phyloP scores from a whole-genome alignment of 176 grass and related monocot genomes.

The Lolium rigidum region DNA sequence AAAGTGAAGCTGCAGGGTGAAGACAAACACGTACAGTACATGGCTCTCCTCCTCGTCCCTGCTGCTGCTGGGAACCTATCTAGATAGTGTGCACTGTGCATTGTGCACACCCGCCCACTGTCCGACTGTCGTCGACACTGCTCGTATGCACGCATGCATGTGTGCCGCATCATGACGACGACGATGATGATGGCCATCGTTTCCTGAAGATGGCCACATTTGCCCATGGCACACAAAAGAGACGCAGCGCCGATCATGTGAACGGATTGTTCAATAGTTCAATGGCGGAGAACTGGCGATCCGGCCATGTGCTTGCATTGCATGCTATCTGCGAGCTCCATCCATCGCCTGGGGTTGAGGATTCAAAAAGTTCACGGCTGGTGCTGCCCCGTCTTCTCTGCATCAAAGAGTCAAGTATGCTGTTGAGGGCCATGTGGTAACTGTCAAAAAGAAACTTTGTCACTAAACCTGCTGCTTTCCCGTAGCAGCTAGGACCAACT shows the following conservation, averaged over 20 bases:
- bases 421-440: no score
- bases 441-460: no score
- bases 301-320: background rate
- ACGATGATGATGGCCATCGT: background rate
- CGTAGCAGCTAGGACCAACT: no score
- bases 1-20: conserved; percentile 5
- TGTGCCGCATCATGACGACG: background rate
- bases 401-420: no score
- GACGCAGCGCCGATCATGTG: background rate
- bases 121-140: background rate
- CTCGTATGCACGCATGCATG: background rate
- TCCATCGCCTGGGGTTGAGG: background rate
- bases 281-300: background rate
- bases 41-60: background rate
- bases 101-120: background rate
- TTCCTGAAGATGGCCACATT: conserved; percentile 23
- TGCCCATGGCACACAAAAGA: background rate
- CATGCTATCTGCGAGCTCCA: background rate
- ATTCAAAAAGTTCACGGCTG: background rate
- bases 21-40: conserved; percentile 10
- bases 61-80: background rate
- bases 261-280: background rate
- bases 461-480: no score
- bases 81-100: background rate
- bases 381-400: no score